phyloP scores from a whole-genome alignment of 768 basidiomycete species.

The Megacollybia marginata region DNA sequence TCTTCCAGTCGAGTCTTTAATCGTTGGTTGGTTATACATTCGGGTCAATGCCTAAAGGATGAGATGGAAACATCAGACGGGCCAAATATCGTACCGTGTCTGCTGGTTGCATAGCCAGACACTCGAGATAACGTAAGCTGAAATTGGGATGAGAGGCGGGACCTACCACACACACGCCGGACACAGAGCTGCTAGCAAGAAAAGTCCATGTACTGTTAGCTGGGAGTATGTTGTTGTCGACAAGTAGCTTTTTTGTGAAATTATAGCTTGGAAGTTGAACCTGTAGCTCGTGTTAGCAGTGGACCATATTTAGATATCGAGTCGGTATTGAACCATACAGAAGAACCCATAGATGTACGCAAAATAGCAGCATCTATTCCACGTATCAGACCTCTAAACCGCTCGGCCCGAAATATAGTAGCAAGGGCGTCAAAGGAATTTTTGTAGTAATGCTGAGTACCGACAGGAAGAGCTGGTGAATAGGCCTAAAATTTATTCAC shows the following conservation, averaged over 20 bases:
- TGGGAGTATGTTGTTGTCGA: slow-evolving; percentile 57
- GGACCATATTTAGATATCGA: background rate
- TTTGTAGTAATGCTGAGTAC: slow-evolving; percentile 90
- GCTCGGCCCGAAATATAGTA: slow-evolving; percentile 74
- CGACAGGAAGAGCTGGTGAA: slow-evolving; percentile 90
- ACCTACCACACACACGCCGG: slow-evolving; percentile 87
- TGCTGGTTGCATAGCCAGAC: slow-evolving; percentile 90
- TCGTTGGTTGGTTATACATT: slow-evolving; percentile 94
- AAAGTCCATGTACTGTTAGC: slow-evolving; percentile 83
- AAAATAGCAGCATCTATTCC: slow-evolving; percentile 93
- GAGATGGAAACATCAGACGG: slow-evolving; percentile 1
- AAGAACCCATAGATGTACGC: slow-evolving; percentile 92
- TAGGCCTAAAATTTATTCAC: slow-evolving; percentile 46
- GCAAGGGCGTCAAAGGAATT: slow-evolving; percentile 73
- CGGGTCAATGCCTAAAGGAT: slow-evolving; percentile 69
- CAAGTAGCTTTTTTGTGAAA: slow-evolving; percentile 79
- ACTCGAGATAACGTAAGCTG: slow-evolving; percentile 31
- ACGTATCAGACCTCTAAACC: slow-evolving; percentile 72
- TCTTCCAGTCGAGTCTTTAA: slow-evolving; percentile 60
- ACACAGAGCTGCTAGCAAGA: slow-evolving; percentile 80
- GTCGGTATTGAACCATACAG: slow-evolving; percentile 32
- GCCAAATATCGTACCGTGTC: slow-evolving; percentile 51
- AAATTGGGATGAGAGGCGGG: background rate
- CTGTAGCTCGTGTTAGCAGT: slow-evolving; percentile 23
- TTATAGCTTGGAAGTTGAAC: slow-evolving; percentile 97